Base-by-base conservation (phyloP, 306 rosid species). In the Clitoria ternatea region DNA sequence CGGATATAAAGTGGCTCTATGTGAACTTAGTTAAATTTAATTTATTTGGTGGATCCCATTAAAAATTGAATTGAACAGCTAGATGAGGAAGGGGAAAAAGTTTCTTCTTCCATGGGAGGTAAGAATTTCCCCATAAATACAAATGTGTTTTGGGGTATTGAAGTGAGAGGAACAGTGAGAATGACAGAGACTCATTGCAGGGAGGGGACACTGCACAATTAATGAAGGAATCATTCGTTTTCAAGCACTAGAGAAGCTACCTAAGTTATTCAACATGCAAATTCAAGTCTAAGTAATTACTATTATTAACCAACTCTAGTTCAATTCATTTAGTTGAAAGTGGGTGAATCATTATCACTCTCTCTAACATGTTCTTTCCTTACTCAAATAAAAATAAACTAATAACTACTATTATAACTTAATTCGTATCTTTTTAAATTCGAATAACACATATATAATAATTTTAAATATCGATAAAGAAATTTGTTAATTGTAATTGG, bases 191-290 rank as follows among this genome's bases (percentile, higher is more conserved):
- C 61, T 3, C 60, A 14, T 43, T 57, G 44, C 19, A 56, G 15
- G 18, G 55, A 67, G 55, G 67, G 64, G 78, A 74, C 75, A 73
- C 3, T 32, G 50, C 7, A 66, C 23, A 47, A 32, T 82, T 24
- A 75, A 72, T 64, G 77, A 75, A 66, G 80, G 52, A 73, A 69
- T 81, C 77, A 49, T 69, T 47, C 75, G 6, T 70, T 70, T 63
- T 77, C 56, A 12, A 72, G 19, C 24, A 4, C 6, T 22, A 44
- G 22, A 59, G 56, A 14, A 60, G 72, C 14, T 19, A 71, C 53
- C 78, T 45, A 88, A 42, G 68, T 55, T 15, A 32, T 37, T 61
- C 37, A 72, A 55, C 66, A 63, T 70, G 76, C 20, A 30, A 76
- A 40, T 20, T 74, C 22, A 11, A 39, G 71, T 84, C n/a, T n/a